A percentile compares a stretch with the other conserved stretches of the same genome.
These are phyloP conservation scores for Oryza glaberrima DNA, from an alignment of 176 grass and related monocot species.

Conservation along the genomic window DNA sequence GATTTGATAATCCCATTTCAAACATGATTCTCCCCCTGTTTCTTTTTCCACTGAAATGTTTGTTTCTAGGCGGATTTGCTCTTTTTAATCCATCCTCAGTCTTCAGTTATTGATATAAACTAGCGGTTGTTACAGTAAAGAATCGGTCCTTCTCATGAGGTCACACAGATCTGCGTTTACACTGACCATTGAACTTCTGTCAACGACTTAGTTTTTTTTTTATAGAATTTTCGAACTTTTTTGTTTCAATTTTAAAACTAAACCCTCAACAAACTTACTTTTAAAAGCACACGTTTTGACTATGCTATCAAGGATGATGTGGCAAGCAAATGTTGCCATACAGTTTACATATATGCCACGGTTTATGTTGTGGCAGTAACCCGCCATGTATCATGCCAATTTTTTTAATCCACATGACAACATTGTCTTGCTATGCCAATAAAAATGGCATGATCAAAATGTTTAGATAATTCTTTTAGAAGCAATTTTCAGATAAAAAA, in stretches of 20 bases:
- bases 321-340: not conserved
- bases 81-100: not conserved
- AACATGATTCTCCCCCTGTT: not conserved
- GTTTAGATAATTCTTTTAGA: too few species aligned
- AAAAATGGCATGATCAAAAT: not conserved
- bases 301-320: not conserved
- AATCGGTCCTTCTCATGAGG: slow-evolving; percentile 8
- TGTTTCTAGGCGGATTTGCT: slow-evolving; percentile 18
- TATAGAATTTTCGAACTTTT: not conserved
- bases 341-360: not conserved
- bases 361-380: not conserved
- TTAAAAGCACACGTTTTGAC: not conserved
- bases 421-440: not conserved
- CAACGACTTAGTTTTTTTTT: not conserved
- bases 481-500: not conserved
- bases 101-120: slow-evolving; percentile 15
- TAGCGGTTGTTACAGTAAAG: not conserved
- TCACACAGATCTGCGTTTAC: not conserved
- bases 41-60: not conserved
- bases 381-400: not conserved
- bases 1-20: not conserved
- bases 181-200: not conserved
- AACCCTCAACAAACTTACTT: not conserved
- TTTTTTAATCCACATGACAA: not conserved
- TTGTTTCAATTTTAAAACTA: not conserved